Conservation (phyloP, 2,329 filamentous ascomycete genomes). For the Botrytis tulipae region DNA sequence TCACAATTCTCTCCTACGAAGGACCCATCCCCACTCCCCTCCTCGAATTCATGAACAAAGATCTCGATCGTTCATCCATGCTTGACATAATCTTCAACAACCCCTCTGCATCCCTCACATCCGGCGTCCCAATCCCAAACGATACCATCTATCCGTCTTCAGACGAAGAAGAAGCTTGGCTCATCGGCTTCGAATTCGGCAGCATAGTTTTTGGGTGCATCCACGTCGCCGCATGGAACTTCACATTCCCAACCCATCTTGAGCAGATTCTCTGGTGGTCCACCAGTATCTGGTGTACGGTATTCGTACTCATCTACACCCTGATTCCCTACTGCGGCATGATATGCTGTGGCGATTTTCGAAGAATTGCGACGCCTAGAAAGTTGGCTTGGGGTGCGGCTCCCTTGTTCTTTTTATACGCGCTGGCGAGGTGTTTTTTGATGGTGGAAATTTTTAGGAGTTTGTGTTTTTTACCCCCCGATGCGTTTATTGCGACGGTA, state of each 20-base stretch:
- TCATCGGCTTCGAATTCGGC: constrained; percentile 12
- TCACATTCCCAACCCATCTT: constrained; percentile 23
- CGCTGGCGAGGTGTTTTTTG: constrained; percentile 16
- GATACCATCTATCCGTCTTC: neutral
- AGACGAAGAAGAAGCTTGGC: constrained; percentile 8
- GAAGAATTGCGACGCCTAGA: neutral
- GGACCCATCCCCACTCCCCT: neutral
- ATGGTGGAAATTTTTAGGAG: constrained; percentile 17
- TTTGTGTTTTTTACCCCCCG: constrained; percentile 1
- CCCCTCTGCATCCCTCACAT: neutral
- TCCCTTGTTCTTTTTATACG: constrained; percentile 15
- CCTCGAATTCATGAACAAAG: neutral
- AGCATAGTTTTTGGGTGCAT: constrained; percentile 25
- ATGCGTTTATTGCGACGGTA: constrained; percentile 4
- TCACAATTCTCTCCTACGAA: constrained; percentile 11
- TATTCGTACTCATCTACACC: constrained; percentile 6
- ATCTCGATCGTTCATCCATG: neutral
- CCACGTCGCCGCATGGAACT: constrained; percentile 28
- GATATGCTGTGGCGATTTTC: neutral
- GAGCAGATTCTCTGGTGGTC: constrained; percentile 24
- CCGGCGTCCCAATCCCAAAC: neutral
- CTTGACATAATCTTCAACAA: neutral
- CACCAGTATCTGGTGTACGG: constrained; percentile 17
- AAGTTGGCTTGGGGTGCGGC: constrained; percentile 2
- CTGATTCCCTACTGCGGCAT: constrained; percentile 11